Conservation (phyloP, 2,329 filamentous ascomycete species). For the Nothophaeocryptopus gaeumannii region DNA sequence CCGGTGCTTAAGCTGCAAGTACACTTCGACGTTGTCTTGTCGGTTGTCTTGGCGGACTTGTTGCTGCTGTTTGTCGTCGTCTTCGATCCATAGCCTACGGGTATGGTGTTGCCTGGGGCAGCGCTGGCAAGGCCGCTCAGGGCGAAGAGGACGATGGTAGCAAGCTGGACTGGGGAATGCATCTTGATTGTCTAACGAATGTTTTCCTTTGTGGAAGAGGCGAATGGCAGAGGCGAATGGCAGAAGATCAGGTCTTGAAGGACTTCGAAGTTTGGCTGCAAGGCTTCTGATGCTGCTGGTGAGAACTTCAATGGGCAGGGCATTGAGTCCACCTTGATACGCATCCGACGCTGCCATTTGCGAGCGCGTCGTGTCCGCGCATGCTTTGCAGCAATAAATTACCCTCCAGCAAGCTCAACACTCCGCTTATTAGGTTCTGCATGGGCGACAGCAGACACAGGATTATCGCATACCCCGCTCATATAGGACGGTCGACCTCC, state of each 20-base stretch:
- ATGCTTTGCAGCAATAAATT: not conserved
- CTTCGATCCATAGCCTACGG: slow-evolving; percentile 9
- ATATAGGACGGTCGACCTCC: no score
- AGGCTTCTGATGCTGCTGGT: slow-evolving; percentile 16
- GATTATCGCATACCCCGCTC: no score
- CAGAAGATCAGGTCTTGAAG: slow-evolving; percentile 3
- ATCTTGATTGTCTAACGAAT: slow-evolving; percentile 16
- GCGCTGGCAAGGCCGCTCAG: slow-evolving; percentile 20
- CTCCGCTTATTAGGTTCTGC: no score
- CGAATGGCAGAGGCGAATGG: slow-evolving; percentile 13
- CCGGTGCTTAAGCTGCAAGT: slow-evolving; percentile 16
- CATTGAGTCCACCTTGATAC: slow-evolving; percentile 7
- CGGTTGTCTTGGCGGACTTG: slow-evolving; percentile 1
- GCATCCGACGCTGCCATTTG: not conserved
- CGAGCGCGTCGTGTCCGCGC: not conserved
- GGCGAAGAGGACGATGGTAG: slow-evolving; percentile 17
- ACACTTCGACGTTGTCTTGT: slow-evolving; percentile 8
- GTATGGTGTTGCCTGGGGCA: slow-evolving; percentile 8
- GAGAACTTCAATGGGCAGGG: not conserved
- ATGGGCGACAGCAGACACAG: no score
- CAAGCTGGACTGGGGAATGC: slow-evolving; percentile 21
- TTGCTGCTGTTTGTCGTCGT: slow-evolving; percentile 2
- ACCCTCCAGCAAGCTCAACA: not conserved
- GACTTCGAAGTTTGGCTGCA: slow-evolving; percentile 7
- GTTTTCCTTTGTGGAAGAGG: slow-evolving; percentile 10